Evolutionary conservation across 257 asterid genomes (phyloP).

Genomic region (Oldenlandia corymbosa): DNA sequence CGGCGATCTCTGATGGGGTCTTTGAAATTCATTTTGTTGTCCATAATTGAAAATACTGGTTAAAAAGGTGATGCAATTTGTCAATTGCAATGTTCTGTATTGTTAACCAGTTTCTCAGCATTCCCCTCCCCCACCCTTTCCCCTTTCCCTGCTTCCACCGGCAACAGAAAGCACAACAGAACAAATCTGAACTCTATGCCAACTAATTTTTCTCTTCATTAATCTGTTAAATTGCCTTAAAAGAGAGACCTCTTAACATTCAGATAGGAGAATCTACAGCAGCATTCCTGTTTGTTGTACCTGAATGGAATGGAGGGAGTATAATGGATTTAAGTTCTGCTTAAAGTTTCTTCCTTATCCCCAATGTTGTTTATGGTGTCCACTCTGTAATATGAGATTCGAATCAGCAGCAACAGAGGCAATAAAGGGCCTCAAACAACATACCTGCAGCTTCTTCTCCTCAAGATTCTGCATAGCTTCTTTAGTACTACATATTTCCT

Average conservation of each 20-base stretch:
- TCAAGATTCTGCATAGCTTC: background rate
- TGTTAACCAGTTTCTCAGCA: too few relatives aligned
- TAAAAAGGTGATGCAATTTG: too few relatives aligned
- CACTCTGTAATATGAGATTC: background rate
- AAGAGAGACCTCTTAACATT: too few relatives aligned
- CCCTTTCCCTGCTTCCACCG: background rate
- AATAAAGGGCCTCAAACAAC: background rate
- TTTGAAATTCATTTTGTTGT: constrained; percentile 16
- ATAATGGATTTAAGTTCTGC: background rate
- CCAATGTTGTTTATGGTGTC: background rate
- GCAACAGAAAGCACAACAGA: background rate
- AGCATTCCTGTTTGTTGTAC: too few relatives aligned
- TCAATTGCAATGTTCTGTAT: background rate
- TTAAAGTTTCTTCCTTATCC: background rate
- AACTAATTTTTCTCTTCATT: background rate
- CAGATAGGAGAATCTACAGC: too few relatives aligned
- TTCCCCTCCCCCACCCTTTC: background rate
- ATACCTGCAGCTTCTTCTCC: background rate
- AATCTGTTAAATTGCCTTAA: too few relatives aligned
- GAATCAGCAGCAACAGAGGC: background rate
- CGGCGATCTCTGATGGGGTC: constrained; percentile 9
- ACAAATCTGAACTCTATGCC: background rate
- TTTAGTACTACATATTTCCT: too few relatives aligned
- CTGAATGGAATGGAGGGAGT: background rate
- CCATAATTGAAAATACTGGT: constrained; percentile 10